Evolutionary conservation across 371 early-diverging fungal genomes (phyloP).

Genomic region (Paraphysoderma sedebokerense): DNA sequence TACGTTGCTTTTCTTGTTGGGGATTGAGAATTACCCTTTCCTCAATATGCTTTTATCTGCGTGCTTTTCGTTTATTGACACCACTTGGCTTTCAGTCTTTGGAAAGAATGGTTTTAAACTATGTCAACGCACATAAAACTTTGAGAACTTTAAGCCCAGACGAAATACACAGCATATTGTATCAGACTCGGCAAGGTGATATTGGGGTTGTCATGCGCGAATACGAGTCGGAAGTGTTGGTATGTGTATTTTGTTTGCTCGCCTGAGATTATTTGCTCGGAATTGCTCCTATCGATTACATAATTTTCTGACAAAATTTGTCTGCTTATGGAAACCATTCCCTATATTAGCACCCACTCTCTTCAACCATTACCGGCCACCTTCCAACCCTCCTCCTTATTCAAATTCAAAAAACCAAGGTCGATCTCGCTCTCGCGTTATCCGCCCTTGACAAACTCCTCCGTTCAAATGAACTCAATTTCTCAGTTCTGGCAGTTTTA

Average conservation of each 20-base stretch:
- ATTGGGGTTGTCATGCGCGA: slow-evolving; percentile 52
- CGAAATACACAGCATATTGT: not conserved
- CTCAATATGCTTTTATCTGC: not conserved
- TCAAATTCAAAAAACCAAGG: slow-evolving; percentile 77
- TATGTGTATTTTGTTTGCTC: too few relatives aligned
- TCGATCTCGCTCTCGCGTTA: slow-evolving; percentile 83
- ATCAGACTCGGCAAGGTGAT: slow-evolving; percentile 43
- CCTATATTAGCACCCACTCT: slow-evolving; percentile 31
- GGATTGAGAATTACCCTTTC: not conserved
- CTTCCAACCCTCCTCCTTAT: slow-evolving; percentile 72
- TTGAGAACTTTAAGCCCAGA: not conserved
- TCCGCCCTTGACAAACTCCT: slow-evolving; percentile 82
- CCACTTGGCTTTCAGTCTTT: slow-evolving; percentile 29
- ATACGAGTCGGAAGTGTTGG: slow-evolving; percentile 63
- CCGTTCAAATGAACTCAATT: slow-evolving; percentile 87
- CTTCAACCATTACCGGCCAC: slow-evolving; percentile 44
- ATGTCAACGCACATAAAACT: slow-evolving; percentile 43
- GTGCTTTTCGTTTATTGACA: not conserved
- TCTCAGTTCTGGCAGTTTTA: slow-evolving; percentile 56
- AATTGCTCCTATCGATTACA: too few relatives aligned
- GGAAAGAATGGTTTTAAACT: slow-evolving; percentile 74
- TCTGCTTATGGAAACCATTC: too few relatives aligned
- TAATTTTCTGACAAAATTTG: too few relatives aligned
- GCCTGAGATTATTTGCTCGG: too few relatives aligned
- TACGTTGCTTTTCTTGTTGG: slow-evolving; percentile 10